Evolutionary conservation across 2,329 filamentous ascomycete species (phyloP).

Genomic region (Fusarium sp.): DNA sequence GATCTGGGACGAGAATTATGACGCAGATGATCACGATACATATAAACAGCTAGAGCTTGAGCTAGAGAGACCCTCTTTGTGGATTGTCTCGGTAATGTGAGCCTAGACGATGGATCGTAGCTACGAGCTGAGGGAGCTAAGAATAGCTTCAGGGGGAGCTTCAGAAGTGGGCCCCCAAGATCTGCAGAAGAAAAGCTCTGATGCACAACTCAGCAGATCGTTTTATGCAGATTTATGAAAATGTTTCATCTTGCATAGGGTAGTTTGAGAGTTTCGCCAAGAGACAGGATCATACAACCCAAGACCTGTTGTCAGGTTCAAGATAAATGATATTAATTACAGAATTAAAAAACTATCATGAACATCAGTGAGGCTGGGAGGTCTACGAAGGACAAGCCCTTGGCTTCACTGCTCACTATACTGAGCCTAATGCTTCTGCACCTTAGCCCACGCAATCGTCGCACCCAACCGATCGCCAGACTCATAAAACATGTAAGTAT

Average conservation of each 20-base stretch:
- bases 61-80: not conserved
- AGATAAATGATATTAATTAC: rapidly evolving
- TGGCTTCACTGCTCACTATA: too few relatives aligned
- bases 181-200: not conserved
- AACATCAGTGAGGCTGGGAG: not conserved
- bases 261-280: not conserved
- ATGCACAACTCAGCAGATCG: not conserved
- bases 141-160: not conserved
- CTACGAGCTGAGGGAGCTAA: not conserved
- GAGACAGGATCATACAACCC: not conserved
- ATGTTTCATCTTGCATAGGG: not conserved
- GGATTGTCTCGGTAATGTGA: not conserved
- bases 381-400: too few relatives aligned
- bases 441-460: conserved; percentile 18
- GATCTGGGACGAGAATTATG: not conserved
- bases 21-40: not conserved
- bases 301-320: rapidly evolving
- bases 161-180: not conserved
- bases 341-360: too few relatives aligned
- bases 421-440: not conserved
- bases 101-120: not conserved
- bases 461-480: not conserved
- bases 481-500: conserved; percentile 24
- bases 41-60: not conserved
- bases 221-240: not conserved